These are phyloP conservation scores for Cardiospermum halicacabum DNA, from an alignment of 345 rosid species.

Conservation along the genomic window DNA sequence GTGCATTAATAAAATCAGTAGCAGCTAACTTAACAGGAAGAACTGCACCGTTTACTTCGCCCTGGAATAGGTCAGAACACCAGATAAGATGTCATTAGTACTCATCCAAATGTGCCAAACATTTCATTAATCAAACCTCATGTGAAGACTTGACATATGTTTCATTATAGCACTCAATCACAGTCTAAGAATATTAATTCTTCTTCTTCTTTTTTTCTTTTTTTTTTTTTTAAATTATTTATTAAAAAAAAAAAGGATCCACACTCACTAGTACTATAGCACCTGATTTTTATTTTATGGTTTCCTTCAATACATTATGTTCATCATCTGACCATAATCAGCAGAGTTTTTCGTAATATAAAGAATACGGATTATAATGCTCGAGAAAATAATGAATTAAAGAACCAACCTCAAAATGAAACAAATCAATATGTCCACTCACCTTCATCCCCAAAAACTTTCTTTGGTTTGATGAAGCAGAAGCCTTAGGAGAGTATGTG, in stretches of 20 bases:
- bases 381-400: not conserved
- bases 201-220: no score
- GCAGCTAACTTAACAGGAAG: constrained; percentile 35
- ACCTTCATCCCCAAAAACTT: no score
- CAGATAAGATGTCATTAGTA: not conserved
- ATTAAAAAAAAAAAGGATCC: no score
- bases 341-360: not conserved
- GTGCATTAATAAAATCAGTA: constrained; percentile 28
- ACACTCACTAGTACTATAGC: no score
- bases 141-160: not conserved
- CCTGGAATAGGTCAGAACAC: constrained; percentile 30
- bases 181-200: not conserved
- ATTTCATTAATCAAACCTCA: constrained; percentile 3
- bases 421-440: not conserved
- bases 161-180: not conserved
- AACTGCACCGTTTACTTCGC: constrained; percentile 31
- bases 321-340: not conserved
- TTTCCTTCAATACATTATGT: not conserved
- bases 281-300: no score
- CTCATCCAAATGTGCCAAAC: not conserved
- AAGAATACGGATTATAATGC: not conserved
- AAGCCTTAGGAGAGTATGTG: no score
- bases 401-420: not conserved
- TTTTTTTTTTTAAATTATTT: no score
- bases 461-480: no score